Percentiles rank a stretch among this genome's conserved stretches.
These are phyloP conservation scores for Magnaporthiopsis rhizophila DNA, from an alignment of 2,329 filamentous ascomycete genomes.

Conservation along the genomic window DNA sequence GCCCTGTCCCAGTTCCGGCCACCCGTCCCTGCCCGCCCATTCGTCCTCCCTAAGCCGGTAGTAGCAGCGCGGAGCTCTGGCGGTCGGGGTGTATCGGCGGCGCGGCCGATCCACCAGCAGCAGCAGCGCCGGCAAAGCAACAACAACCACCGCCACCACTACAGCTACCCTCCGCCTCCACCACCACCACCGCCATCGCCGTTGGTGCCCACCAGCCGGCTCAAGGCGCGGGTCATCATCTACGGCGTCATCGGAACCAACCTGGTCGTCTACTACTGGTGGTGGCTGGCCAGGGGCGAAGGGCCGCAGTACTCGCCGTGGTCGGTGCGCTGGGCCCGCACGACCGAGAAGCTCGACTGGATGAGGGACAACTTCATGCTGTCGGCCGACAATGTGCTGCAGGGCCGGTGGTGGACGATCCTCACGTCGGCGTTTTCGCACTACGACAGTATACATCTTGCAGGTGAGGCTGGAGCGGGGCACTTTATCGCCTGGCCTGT, in stretches of 20 bases:
- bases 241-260: neutral
- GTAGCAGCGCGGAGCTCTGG: no score
- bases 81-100: no score
- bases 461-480: constrained; percentile 1
- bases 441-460: constrained; percentile 12
- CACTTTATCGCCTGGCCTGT: neutral
- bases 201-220: neutral
- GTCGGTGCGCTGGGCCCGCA: neutral
- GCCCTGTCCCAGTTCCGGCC: neutral
- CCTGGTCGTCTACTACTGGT: constrained; percentile 2
- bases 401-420: constrained; percentile 18
- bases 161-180: neutral
- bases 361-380: constrained; percentile 15
- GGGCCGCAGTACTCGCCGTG: neutral
- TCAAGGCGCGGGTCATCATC: neutral
- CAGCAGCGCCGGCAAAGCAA: no score
- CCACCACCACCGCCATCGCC: neutral
- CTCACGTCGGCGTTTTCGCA: constrained; percentile 17
- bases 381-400: constrained; percentile 12
- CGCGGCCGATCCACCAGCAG: no score
- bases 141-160: neutral
- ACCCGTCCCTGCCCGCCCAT: neutral
- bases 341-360: neutral
- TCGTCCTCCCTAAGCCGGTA: neutral
- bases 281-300: neutral